Base-by-base conservation (phyloP, 805 yeast genomes). In the Yarrowia sp. region DNA sequence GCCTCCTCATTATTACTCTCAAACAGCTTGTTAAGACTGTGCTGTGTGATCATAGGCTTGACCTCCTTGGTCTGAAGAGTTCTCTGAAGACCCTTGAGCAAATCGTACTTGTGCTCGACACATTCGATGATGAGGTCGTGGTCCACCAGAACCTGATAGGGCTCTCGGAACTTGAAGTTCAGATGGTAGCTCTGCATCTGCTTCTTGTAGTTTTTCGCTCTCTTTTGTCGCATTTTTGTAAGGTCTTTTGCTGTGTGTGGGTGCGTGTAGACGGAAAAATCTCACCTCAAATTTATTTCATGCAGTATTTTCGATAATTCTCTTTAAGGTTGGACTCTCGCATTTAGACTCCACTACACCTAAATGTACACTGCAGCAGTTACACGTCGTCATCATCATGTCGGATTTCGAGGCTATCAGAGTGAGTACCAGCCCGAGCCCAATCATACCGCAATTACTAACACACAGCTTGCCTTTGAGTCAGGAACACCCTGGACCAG, bases 121-220 rank as follows among this genome's bases (percentile, higher is more conserved):
- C 91, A 85, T 44, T 83, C 85, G 35, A 84, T 75, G 5, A 95
- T 84, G 10, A 92, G 76, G 68, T 88, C 89, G 68, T 90, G 90
- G 74, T 95, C 99, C 7, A 92, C 87, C 19, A 93, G 75, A 26
- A 91, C 88, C 78, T 95, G 99, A 70, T 89, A 92, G 2, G 99
- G 99, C 68, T 89, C 92, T 74, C 97, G 84, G 80, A 95, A 95
- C 71, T 89, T 89, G 82, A 93, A 95, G 7, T 96, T 83, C 74
- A 91, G 89, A 69, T 84, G 82, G 71, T 91, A 88, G 64, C 90
- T 87, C 69, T 87, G 84, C 89, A 95, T 88, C 75, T 90, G 97
- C 80, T 93, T 93, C 75, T 93, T 86, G 77, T 95, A 95, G 0
- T 95, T 81, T 76, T 93, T 93, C 62, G 98, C 96, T 77, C 99